Base-by-base conservation (phyloP, 345 rosid species). In the Camelina sativa region DNA sequence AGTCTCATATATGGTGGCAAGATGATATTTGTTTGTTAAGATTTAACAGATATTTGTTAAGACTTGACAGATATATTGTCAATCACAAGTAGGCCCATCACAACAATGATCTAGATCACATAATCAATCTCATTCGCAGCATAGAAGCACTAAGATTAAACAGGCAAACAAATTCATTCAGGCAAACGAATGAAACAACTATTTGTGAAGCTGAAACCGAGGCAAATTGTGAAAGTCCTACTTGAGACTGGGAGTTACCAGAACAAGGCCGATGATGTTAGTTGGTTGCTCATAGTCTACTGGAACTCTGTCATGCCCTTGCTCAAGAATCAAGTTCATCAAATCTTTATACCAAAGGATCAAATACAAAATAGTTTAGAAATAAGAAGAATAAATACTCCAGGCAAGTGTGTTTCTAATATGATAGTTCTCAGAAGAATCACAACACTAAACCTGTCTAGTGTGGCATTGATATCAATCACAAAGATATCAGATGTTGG, bases 221-320 rank as follows among this genome's bases (percentile, higher is more conserved):
- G 22, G 0, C 22, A 20, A 20, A 20, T 1, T 20, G 22, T 20
- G 22, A 20, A 20, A 20, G 22, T 53, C 62, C 57, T 46, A n/a
- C 64, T 62, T 47, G 52, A 62, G 79, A 32, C 6, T 38, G 69
- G 43, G 44, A 73, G 11, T 74, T 78, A 95, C 98, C 92, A 95
- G 83, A 76, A 95, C 75, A 62, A 95, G 85, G 62, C 99, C 98
- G 35, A 92, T 92, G 65, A 95, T 90, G 83, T 95, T 95, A 52
- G 91, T 86, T 69, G 86, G 78, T 40, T 92, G 89, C 88, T 95
- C 98, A 73, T 89, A 90, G 83, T 86, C 92, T 62, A 95, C 98
- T 12, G 98, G 99, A 71, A 92, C 87, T 80, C 99, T 88, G 89
- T 98, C 92, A 79, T 92, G 0, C 30, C 99, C 99, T 80, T 86